phyloP scores from a whole-genome alignment of 768 basidiomycete species.

The Suillus fuscotomentosus region DNA sequence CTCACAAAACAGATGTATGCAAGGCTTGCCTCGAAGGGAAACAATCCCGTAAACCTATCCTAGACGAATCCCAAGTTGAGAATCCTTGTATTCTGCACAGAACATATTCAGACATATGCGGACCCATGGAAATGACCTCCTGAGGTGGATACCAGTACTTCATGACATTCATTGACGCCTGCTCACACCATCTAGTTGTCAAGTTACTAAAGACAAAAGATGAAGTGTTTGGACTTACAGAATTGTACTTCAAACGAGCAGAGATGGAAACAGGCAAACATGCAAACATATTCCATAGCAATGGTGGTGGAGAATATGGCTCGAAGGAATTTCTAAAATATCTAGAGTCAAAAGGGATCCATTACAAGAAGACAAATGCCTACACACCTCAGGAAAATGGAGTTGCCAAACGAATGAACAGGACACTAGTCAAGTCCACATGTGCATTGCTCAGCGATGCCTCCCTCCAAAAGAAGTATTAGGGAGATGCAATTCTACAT shows the following conservation, averaged over 20 bases:
- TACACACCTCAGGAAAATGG: no score
- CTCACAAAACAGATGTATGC: constrained; percentile 7
- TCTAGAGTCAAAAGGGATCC: no score
- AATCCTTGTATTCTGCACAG: not conserved
- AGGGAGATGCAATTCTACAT: no score
- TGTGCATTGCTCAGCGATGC: no score
- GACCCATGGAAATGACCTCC: constrained; percentile 13
- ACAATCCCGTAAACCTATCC: constrained; percentile 14
- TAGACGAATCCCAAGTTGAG: constrained; percentile 5
- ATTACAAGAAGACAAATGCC: no score
- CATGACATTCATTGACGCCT: constrained; percentile 5
- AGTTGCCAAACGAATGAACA: no score
- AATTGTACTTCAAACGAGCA: no score
- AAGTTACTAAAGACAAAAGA: no score
- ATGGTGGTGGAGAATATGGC: constrained; percentile 29
- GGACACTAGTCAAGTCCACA: no score
- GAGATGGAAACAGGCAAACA: constrained; percentile 12
- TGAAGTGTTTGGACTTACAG: no score
- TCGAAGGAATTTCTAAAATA: constrained; percentile 16
- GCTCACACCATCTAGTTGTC: no score
- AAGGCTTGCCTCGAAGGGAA: constrained; percentile 23
- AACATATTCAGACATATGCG: constrained; percentile 20
- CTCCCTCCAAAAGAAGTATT: no score
- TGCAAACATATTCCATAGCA: constrained; percentile 18
- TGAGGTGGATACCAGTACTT: constrained; percentile 14